Evolutionary conservation across 2,329 filamentous ascomycete species (phyloP), one percentile per base, ranked within the genome.

Genomic region (Chrysoporthe cubensis): DNA sequence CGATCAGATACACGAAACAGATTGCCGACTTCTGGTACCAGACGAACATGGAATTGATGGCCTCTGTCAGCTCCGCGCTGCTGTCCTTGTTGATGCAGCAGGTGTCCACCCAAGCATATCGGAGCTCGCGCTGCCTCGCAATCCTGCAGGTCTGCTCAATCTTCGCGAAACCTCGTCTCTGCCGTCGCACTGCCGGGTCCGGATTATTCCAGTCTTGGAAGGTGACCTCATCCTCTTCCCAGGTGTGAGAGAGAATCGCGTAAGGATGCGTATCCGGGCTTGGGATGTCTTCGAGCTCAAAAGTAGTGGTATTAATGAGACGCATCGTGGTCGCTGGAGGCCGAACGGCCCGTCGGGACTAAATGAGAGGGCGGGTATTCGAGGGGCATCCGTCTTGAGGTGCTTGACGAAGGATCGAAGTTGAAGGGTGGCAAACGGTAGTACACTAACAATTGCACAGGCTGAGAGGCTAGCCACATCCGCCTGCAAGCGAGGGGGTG

Each of bases 161-260:
- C 43, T 69, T 66, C 18, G 50, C 13, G 11, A 60, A 69, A 2
- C 64, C 67, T 9, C 50, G 18, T 5, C 54, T 66, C 26, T 43
- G 21, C 37, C 50, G 32, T 16, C 48, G 50, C n/a, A 56, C 40
- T 8, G 44, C 57, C 13, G 13, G 14, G 18, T 26, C n/a, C 26
- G 43, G 56, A 57, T 50, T 34, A 4, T 26, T 11, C 48, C 75
- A 69, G 11, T 75, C 71, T 13, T 70, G 69, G 52, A 73, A 74
- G 1, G 66, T 62, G 43, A 76, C 70, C 26, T 76, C 75, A 2
- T 70, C 71, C 0, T 66, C 58, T 1, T 67, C 73, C 74, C 74
- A 77, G 0, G 72, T 75, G 65, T 76, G 75, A 4, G 73, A 76
- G 18, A 75, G 69, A 5, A 74, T 75, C 4, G 73, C 73, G 32